Percentiles rank a stretch among this genome's conserved stretches.
These are phyloP conservation scores for Centaurea solstitialis DNA, from an alignment of 129 eudicot species.

Conservation along the genomic window DNA sequence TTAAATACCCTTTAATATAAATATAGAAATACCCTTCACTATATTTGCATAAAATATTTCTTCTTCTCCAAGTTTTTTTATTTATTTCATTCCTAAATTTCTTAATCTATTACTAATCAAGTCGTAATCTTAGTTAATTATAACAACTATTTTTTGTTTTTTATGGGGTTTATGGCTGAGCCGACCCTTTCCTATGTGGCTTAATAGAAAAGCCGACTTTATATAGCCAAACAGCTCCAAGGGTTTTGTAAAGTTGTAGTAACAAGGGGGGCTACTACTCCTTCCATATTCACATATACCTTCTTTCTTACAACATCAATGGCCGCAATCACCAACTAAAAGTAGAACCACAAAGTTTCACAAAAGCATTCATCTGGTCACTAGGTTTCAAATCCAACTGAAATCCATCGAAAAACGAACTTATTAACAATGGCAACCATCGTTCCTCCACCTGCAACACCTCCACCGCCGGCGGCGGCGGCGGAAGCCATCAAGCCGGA, in stretches of 20 bases:
- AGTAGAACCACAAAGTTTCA: not conserved
- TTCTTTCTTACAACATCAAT: slow-evolving; percentile 15
- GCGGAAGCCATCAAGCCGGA: slow-evolving; percentile 42
- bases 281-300: slow-evolving; percentile 7
- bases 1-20: too few relatives aligned
- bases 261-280: slow-evolving; percentile 26
- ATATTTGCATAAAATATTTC: too few relatives aligned
- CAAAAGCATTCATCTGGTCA: not conserved
- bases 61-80: too few relatives aligned
- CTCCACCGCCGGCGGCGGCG: slow-evolving; percentile 34
- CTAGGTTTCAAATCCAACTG: not conserved
- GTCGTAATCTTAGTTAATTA: too few relatives aligned
- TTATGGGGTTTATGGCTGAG: not conserved
- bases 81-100: too few relatives aligned
- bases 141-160: too few relatives aligned
- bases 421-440: slow-evolving; percentile 61
- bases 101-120: too few relatives aligned
- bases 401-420: slow-evolving; percentile 6
- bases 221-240: not conserved
- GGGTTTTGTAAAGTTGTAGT: slow-evolving; percentile 29
- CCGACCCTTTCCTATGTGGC: slow-evolving; percentile 4
- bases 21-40: too few relatives aligned
- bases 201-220: slow-evolving; percentile 9
- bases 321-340: slow-evolving; percentile 13
- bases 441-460: slow-evolving; percentile 39